These are phyloP conservation scores for Phytophthora cactorum DNA, from an alignment of 352 stramenopile genomes.

Conservation along the genomic window DNA sequence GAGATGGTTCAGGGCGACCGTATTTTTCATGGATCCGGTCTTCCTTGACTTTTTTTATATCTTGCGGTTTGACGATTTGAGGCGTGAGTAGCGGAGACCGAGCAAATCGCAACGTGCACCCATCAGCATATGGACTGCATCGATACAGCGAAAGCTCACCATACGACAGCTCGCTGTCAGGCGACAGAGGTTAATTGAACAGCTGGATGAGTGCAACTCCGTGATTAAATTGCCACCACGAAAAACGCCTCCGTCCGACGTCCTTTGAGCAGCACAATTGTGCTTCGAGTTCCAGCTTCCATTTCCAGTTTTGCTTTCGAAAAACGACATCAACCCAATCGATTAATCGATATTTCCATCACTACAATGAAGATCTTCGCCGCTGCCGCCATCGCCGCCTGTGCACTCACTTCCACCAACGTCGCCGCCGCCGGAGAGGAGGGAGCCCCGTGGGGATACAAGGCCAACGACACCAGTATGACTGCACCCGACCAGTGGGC, in stretches of 20 bases:
- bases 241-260: neutral
- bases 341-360: neutral
- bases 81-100: neutral
- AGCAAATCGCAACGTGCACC: neutral
- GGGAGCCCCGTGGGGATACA: slow-evolving; percentile 36
- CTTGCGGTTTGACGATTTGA: neutral
- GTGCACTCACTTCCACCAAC: slow-evolving; percentile 10
- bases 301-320: neutral
- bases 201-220: neutral
- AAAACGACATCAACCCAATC: neutral
- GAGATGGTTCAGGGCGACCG: neutral
- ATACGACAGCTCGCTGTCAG: neutral
- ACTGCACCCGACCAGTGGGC: neutral
- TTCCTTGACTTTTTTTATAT: neutral
- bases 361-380: slow-evolving; percentile 15
- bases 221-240: neutral
- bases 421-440: slow-evolving; percentile 1
- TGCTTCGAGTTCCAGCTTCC: neutral
- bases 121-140: neutral
- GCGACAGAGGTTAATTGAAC: neutral
- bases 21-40: neutral
- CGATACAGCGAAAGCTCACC: neutral
- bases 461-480: slow-evolving; percentile 15
- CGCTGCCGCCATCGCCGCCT: slow-evolving; percentile 5
- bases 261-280: neutral